Base-by-base conservation (phyloP, 2,329 filamentous ascomycete species). In the Arthrobotrys conoides region DNA sequence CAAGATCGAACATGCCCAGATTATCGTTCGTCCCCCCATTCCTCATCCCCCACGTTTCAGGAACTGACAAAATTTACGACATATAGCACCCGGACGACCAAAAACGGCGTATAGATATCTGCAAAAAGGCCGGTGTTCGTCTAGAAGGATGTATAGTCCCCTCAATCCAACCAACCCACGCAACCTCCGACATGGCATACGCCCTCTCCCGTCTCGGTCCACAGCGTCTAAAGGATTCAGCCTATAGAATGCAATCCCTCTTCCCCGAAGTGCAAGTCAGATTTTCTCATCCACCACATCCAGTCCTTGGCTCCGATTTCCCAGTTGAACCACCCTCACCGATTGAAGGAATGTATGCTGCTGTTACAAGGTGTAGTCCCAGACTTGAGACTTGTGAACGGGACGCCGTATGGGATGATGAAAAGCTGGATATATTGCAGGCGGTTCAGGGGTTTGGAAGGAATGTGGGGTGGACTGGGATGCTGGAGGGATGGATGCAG, bases 1-100 rank as follows among this genome's bases (percentile, higher is more conserved):
- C 84, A 89, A 91, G 80, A 90, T 93, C 81, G 91, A 92, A 82
- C 91, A 93, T 84, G 84, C 90, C 0, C 91, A 92, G 81, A 92
- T 92, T 81, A 89, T 92, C 76, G 46, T 64, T 3, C 3, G 65
- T 64, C 27, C 9, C 27, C 16, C 22, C 16, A 6, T 1, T 36
- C 51, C 5, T 18, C 16, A 2, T 16, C 6, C 16, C 6, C 22
- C 5, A 27, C n/a, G 5, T 10, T 27, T 16, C 22, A 33, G 1
- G 18, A 64, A 49, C 63, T 77, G 18, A 68, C 51, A 24, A 0
- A 61, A 5, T 22, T 48, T 8, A 1, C 2, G 1, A 2, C 12
- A 22, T 24, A 33, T 22, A 76, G 72, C 61, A 78, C 81, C 89
- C 89, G 3, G 85, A 86, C 72, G 91, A 92, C 83, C 91, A 91